Evolutionary conservation across 805 yeast genomes (phyloP).

Genomic region (Pichia kluyveri): DNA sequence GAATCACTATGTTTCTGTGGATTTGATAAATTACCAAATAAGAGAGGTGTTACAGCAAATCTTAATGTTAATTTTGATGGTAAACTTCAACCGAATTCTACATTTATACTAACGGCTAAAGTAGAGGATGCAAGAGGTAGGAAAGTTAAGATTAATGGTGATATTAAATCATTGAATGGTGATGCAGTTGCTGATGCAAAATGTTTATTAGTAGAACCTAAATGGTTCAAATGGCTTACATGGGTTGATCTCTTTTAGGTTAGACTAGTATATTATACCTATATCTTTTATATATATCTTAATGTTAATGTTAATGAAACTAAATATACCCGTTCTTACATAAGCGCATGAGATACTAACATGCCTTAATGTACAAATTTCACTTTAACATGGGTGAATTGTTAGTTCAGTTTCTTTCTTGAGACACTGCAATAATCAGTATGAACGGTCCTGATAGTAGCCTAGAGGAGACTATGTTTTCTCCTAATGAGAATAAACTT

Average conservation of each 20-base stretch:
- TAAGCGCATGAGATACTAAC: too few relatives aligned
- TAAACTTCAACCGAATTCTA: slow-evolving; percentile 51
- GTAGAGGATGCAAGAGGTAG: slow-evolving; percentile 66
- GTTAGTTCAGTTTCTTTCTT: too few relatives aligned
- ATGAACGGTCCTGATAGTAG: not conserved
- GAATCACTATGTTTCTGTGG: slow-evolving; percentile 84
- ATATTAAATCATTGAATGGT: slow-evolving; percentile 8
- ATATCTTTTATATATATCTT: too few relatives aligned
- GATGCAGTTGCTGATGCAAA: slow-evolving; percentile 42
- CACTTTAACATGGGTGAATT: too few relatives aligned
- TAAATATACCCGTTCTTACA: too few relatives aligned
- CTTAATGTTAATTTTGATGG: slow-evolving; percentile 55
- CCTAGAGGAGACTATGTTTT: slow-evolving; percentile 1
- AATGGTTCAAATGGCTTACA: slow-evolving; percentile 67
- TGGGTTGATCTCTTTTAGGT: slow-evolving; percentile 31
- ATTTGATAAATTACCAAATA: slow-evolving; percentile 68
- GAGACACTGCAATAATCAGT: not conserved
- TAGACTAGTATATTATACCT: too few relatives aligned
- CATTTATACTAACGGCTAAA: slow-evolving; percentile 58
- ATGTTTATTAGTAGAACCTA: slow-evolving; percentile 77
- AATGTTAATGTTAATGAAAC: too few relatives aligned
- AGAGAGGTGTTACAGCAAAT: slow-evolving; percentile 83
- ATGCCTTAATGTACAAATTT: too few relatives aligned
- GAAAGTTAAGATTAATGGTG: slow-evolving; percentile 71
- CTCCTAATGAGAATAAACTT: not conserved